Evolutionary conservation across 306 rosid species (phyloP).

Genomic region (Castanopsis chinensis): DNA sequence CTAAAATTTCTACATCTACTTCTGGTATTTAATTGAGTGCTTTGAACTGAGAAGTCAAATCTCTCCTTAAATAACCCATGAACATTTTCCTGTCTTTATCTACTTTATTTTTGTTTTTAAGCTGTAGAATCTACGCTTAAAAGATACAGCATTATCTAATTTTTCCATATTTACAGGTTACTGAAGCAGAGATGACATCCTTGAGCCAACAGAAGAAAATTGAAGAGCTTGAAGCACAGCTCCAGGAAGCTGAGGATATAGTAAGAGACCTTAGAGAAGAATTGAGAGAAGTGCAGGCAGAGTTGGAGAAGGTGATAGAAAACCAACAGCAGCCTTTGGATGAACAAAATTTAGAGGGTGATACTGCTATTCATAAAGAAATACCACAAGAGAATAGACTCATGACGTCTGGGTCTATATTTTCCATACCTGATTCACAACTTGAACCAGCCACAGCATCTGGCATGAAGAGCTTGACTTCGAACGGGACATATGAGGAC

Average conservation of each 20-base stretch:
- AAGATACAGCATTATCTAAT: not conserved
- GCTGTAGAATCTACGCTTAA: not conserved
- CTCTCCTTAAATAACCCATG: not conserved
- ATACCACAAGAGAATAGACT: constrained; percentile 26
- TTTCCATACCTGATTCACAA: constrained; percentile 31
- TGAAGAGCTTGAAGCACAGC: constrained; percentile 90
- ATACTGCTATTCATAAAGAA: constrained; percentile 25
- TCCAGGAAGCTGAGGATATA: constrained; percentile 82
- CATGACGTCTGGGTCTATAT: constrained; percentile 7
- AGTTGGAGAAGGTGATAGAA: constrained; percentile 52
- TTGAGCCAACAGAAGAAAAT: constrained; percentile 59
- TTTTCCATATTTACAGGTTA: constrained; percentile 44
- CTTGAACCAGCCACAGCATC: constrained; percentile 25
- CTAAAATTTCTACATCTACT: not conserved
- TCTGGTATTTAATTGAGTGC: not conserved
- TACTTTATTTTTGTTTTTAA: constrained; percentile 14
- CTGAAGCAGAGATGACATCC: constrained; percentile 55
- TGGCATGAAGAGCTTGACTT: constrained; percentile 19
- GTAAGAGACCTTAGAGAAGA: constrained; percentile 78
- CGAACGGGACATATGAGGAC: constrained; percentile 34
- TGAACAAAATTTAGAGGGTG: constrained; percentile 35
- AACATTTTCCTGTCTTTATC: constrained; percentile 2
- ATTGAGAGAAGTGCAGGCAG: constrained; percentile 61
- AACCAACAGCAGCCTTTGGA: constrained; percentile 34
- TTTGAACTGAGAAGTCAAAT: not conserved